A percentile compares a stretch with the other conserved stretches of the same genome.
These are phyloP conservation scores for Cucurbita moschata DNA, from an alignment of 306 rosid species.

Conservation along the genomic window DNA sequence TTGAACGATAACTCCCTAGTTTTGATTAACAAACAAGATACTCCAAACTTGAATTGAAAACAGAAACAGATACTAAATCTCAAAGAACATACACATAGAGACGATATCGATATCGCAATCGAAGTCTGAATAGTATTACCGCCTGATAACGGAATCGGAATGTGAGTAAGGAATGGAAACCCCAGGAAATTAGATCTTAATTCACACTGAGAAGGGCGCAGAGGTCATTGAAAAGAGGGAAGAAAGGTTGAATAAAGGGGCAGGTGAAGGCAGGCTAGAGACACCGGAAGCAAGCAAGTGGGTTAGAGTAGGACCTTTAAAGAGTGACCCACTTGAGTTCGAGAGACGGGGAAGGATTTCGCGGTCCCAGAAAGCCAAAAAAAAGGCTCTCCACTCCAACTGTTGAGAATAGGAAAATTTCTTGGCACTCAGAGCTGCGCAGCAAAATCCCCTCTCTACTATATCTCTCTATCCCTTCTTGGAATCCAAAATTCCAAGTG, in stretches of 20 bases:
- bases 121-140: constrained; percentile 20
- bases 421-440: background rate
- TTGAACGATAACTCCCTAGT: constrained; percentile 17
- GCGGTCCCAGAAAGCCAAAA: constrained; percentile 29
- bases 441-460: background rate
- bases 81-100: constrained; percentile 13
- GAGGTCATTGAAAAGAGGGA: constrained; percentile 5
- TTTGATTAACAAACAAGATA: constrained; percentile 10
- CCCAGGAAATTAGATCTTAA: constrained; percentile 35
- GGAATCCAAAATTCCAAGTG: constrained; percentile 9
- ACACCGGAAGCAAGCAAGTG: constrained; percentile 56
- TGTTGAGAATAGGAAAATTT: constrained; percentile 32
- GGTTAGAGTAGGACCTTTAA: constrained; percentile 60
- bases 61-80: constrained; percentile 10
- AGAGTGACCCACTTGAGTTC: constrained; percentile 59
- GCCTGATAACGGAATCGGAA: constrained; percentile 21
- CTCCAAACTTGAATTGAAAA: constrained; percentile 14
- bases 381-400: constrained; percentile 16
- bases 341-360: constrained; percentile 25
- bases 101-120: constrained; percentile 17
- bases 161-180: constrained; percentile 6
- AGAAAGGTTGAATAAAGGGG: constrained; percentile 16
- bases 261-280: constrained; percentile 27
- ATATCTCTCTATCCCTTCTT: background rate
- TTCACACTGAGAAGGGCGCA: constrained; percentile 4